Conservation (phyloP, 2,329 filamentous ascomycete genomes). For the Drechmeria coniospora region DNA sequence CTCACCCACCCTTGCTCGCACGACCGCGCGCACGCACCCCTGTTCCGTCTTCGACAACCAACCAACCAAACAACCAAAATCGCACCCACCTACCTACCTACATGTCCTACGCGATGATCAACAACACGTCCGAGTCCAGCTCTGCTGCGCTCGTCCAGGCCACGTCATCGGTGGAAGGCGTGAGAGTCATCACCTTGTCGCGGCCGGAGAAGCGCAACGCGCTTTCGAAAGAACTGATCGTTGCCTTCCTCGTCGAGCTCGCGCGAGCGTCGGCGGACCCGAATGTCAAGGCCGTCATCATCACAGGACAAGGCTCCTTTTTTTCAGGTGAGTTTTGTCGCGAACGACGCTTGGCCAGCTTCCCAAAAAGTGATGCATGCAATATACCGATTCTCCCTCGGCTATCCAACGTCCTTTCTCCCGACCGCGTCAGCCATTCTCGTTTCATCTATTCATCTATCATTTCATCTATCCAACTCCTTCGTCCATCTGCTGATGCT, state of each 20-base stretch:
- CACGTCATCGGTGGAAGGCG: conserved; percentile 12
- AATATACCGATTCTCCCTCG: too few species aligned
- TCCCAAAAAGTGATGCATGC: too few species aligned
- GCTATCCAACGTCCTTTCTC: too few species aligned
- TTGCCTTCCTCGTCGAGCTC: conserved; percentile 21
- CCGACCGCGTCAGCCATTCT: too few species aligned
- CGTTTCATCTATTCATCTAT: too few species aligned
- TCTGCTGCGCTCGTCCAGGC: conserved; percentile 6
- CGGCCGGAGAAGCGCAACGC: conserved; percentile 43
- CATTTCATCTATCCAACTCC: too few species aligned
- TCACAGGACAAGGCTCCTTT: conserved; percentile 18
- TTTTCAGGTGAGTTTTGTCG: conserved; percentile 8
- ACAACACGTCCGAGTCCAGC: conserved; percentile 5
- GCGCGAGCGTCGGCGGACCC: conserved; percentile 7
- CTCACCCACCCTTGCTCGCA: too few species aligned
- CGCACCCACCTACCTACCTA: background rate
- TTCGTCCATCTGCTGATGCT: background rate
- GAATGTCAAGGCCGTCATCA: conserved; percentile 18
- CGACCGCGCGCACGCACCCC: too few species aligned
- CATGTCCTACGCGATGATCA: background rate
- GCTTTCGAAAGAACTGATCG: conserved; percentile 35
- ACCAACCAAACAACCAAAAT: too few species aligned
- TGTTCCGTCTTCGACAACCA: too few species aligned
- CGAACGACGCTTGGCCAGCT: background rate
- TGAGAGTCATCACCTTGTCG: conserved; percentile 35